Evolutionary conservation across 257 asterid genomes (phyloP).

Genomic region (Nemophila menziesii): DNA sequence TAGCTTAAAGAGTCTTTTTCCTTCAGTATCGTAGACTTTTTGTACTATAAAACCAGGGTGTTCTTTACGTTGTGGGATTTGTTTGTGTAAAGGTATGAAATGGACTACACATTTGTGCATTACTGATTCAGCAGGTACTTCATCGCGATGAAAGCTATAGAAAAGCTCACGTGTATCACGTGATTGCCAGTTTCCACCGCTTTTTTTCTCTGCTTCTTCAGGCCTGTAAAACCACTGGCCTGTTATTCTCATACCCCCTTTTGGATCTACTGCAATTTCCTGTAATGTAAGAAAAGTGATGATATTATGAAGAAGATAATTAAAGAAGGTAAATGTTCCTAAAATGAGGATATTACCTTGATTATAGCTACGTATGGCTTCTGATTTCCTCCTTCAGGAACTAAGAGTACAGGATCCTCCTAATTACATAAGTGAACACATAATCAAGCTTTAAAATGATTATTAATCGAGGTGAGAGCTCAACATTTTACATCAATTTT

Average conservation of each 20-base stretch:
- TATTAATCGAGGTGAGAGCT: too few species aligned
- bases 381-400: conserved; percentile 49
- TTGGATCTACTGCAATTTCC: conserved; percentile 45
- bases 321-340: too few species aligned
- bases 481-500: too few species aligned
- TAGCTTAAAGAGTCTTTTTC: conserved; percentile 55
- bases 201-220: conserved; percentile 61
- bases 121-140: conserved; percentile 80
- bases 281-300: conserved; percentile 18
- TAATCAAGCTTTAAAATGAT: too few species aligned
- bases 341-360: conserved; percentile 60
- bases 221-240: conserved; percentile 96
- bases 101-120: conserved; percentile 86
- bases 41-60: conserved; percentile 87
- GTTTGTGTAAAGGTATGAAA: conserved; percentile 67
- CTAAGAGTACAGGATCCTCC: conserved; percentile 90
- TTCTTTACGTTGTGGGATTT: conserved; percentile 56
- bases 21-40: conserved; percentile 65
- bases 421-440: too few species aligned
- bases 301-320: too few species aligned
- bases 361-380: conserved; percentile 91
- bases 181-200: conserved; percentile 71
- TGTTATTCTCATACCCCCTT: conserved; percentile 42
- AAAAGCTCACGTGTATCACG: conserved; percentile 55
- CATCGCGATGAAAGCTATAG: conserved; percentile 77